Percentiles rank a stretch among this genome's conserved stretches.
These are phyloP conservation scores for Alternaria sp. DNA, from an alignment of 2,329 filamentous ascomycete genomes.

Conservation along the genomic window DNA sequence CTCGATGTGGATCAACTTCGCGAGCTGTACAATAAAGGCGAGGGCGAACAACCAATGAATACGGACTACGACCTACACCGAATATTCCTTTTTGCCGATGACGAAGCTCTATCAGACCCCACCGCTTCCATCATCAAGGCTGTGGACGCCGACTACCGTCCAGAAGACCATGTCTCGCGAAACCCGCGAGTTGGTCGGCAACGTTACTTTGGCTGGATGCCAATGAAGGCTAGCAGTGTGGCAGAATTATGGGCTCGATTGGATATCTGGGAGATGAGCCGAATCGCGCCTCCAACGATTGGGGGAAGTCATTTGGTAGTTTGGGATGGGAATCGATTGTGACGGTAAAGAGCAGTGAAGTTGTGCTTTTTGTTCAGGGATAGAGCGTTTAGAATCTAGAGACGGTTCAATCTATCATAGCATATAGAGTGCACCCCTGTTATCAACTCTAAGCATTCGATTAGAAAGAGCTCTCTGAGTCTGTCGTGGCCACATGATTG, in stretches of 20 bases:
- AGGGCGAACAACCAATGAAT: slow-evolving; percentile 17
- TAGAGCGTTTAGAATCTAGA: neutral
- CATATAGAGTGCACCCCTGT: too few species aligned
- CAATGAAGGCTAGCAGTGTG: neutral
- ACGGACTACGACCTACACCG: slow-evolving; percentile 7
- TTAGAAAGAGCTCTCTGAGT: too few species aligned
- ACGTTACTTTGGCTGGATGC: slow-evolving; percentile 16
- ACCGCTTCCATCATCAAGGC: slow-evolving; percentile 10
- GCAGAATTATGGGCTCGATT: slow-evolving; percentile 11
- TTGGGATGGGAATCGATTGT: too few species aligned
- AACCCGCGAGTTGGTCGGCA: slow-evolving; percentile 8
- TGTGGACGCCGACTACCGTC: slow-evolving; percentile 13
- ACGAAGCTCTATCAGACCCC: slow-evolving; percentile 10
- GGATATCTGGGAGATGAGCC: too few species aligned
- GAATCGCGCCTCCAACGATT: slow-evolving; percentile 9
- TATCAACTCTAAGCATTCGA: too few species aligned
- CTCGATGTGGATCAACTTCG: slow-evolving; percentile 20
- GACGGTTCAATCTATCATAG: too few species aligned
- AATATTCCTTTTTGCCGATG: slow-evolving; percentile 15
- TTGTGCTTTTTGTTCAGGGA: too few species aligned
- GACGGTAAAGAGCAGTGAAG: too few species aligned
- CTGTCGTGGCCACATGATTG: too few species aligned
- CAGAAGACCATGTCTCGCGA: slow-evolving; percentile 6
- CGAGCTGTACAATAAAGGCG: slow-evolving; percentile 12
- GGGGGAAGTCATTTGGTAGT: slow-evolving; percentile 6